A percentile compares a stretch with the other conserved stretches of the same genome.
These are phyloP conservation scores for Akebia trifoliata DNA, from an alignment of 164 flowering plant species.

Conservation along the genomic window DNA sequence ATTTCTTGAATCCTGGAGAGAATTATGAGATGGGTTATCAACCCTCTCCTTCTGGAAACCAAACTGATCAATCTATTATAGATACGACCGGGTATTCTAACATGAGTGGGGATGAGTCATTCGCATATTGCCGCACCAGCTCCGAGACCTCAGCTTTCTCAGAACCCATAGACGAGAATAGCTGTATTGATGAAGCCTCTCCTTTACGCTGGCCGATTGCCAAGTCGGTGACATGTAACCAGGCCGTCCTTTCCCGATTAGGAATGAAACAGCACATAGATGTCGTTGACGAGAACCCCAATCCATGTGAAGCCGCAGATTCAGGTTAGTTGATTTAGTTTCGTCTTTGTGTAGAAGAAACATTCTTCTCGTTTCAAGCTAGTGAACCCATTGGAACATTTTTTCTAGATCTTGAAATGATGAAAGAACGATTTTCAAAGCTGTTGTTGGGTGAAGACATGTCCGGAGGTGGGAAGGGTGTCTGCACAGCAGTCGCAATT, in stretches of 20 bases:
- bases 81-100: slow-evolving; percentile 43
- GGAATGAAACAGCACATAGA: slow-evolving; percentile 42
- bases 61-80: slow-evolving; percentile 39
- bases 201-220: slow-evolving; percentile 40
- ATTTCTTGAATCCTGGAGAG: slow-evolving; percentile 30
- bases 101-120: slow-evolving; percentile 42
- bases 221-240: slow-evolving; percentile 28
- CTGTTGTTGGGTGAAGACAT: slow-evolving; percentile 95
- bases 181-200: slow-evolving; percentile 49
- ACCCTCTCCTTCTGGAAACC: slow-evolving; percentile 49
- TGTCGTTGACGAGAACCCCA: slow-evolving; percentile 22
- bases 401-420: slow-evolving; percentile 58
- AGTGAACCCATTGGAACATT: not conserved
- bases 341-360: not conserved
- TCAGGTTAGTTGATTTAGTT: slow-evolving; percentile 34
- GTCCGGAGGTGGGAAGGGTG: slow-evolving; percentile 98
- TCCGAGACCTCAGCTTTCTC: slow-evolving; percentile 69
- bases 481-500: slow-evolving; percentile 81
- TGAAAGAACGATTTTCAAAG: slow-evolving; percentile 93
- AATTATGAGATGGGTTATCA: slow-evolving; percentile 43
- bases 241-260: slow-evolving; percentile 34
- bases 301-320: slow-evolving; percentile 36
- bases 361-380: not conserved
- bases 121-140: slow-evolving; percentile 50
- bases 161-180: slow-evolving; percentile 47